Evolutionary conservation across 495 filamentous ascomycete species (phyloP), one percentile per base, ranked within the genome.

Genomic region (Xanthoparmelia taractica): DNA sequence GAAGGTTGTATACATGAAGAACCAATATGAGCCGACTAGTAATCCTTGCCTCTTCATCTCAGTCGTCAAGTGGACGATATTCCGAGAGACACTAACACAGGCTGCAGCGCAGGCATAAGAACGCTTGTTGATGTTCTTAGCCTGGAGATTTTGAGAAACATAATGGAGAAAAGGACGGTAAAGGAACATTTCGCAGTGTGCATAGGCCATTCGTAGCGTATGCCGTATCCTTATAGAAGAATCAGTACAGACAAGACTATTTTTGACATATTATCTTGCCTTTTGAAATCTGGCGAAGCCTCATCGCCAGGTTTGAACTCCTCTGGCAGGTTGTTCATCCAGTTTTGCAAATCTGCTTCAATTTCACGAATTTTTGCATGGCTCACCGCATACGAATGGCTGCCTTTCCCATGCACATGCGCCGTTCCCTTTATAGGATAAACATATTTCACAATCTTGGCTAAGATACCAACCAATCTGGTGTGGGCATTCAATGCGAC

Each of bases 151-250:
- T 38, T 83, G 83, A 2, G 94, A 92, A 57, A 95, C 88, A 68
- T 97, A 97, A 74, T 98, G 94, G 33, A 97, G 77, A 69, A 97
- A 98, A 0, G 94, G 94, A 12, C 94, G 83, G 70, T 97, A 97
- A 62, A 97, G 85, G 72, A 97, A 87, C 83, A 97, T 89, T 72
- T 97, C 91, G 20, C 94, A 90, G 69, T 97, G 92, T 20, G 88
- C 89, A 72, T 88, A 96, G 38, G 87, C 85, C 71, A 97, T 89
- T 50, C 92, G 84, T 4, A 98, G 80, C 25, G 96, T 78, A 69
- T 96, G 92, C 65, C 92, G 91, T 57, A 92, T 82, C 63, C 91
- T 96, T 65, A n/a, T 60, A 38, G 37, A 58, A 36, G 67, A 58
- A 65, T 77, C 63, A 74, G 41, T 63, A 47, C 15, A 40, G 13